phyloP scores from a whole-genome alignment of 2,329 filamentous ascomycete species.

The Penicillium sp. region DNA sequence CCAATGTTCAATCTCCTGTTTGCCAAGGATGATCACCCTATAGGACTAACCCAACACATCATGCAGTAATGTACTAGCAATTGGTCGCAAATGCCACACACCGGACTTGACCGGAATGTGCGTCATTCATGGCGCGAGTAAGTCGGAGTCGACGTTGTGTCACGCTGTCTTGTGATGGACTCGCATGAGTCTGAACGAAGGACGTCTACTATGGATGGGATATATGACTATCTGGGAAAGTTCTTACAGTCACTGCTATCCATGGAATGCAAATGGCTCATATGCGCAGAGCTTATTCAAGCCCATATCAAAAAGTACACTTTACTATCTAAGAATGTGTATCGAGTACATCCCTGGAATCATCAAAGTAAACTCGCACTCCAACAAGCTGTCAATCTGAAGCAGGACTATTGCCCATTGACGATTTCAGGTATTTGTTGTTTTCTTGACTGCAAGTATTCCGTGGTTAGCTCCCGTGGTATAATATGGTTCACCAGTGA shows the following conservation, averaged over 20 bases:
- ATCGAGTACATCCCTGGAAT: background rate
- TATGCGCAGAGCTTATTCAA: background rate
- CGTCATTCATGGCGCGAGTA: background rate
- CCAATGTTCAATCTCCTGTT: background rate
- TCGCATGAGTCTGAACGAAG: background rate
- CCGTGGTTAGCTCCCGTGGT: constrained; percentile 6
- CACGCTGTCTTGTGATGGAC: background rate
- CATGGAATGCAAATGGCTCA: background rate
- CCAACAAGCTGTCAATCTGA: no score
- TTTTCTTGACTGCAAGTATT: background rate
- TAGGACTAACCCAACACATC: background rate
- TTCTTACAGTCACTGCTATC: background rate
- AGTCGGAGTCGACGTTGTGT: background rate
- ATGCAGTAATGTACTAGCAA: background rate
- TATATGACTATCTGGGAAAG: background rate
- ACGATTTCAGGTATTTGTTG: background rate
- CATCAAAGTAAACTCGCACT: background rate
- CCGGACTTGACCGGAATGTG: background rate
- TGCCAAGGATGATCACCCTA: background rate
- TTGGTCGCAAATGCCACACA: background rate
- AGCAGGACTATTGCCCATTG: background rate
- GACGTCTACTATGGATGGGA: background rate
- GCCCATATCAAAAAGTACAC: background rate
- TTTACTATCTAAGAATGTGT: background rate
- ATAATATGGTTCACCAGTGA: constrained; percentile 4